phyloP scores from a whole-genome alignment of 1,284 basidiomycete genomes.

The Trametes hirsuta region DNA sequence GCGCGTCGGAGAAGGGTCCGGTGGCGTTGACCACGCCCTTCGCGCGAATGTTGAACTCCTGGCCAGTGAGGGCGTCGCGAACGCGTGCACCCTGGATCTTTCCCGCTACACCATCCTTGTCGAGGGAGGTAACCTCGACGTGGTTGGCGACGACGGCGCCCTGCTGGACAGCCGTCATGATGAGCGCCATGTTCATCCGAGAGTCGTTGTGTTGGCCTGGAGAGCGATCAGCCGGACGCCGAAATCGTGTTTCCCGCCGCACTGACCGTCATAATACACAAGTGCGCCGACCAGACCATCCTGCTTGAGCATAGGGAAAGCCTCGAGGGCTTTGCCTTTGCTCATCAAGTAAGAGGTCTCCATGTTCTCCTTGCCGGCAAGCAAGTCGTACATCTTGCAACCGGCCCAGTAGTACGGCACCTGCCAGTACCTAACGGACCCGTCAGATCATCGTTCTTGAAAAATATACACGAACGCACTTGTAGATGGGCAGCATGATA shows the following conservation, averaged over 20 bases:
- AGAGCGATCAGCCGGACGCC: background rate
- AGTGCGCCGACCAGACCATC: slow-evolving; percentile 94
- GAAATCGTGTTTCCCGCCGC: background rate
- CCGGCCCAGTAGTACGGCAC: slow-evolving; percentile 96
- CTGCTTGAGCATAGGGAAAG: slow-evolving; percentile 95
- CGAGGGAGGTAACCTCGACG: slow-evolving; percentile 81
- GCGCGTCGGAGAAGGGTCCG: slow-evolving; percentile 89
- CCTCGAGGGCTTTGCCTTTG: slow-evolving; percentile 89
- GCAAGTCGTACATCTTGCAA: slow-evolving; percentile 95
- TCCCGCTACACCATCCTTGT: slow-evolving; percentile 69
- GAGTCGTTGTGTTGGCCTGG: slow-evolving; percentile 97
- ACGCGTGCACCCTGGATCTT: slow-evolving; percentile 81
- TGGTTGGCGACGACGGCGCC: slow-evolving; percentile 93
- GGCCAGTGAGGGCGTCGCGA: slow-evolving; percentile 83
- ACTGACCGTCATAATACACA: slow-evolving; percentile 92
- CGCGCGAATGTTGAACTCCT: slow-evolving; percentile 83
- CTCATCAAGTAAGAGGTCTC: slow-evolving; percentile 94
- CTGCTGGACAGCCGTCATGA: slow-evolving; percentile 93
- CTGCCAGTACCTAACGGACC: slow-evolving; percentile 82
- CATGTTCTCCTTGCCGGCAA: slow-evolving; percentile 98
- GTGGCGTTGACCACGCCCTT: slow-evolving; percentile 97
- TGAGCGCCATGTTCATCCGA: slow-evolving; percentile 94
- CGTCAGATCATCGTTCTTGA: background rate
- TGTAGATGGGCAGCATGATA: slow-evolving; percentile 93
- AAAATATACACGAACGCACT: slow-evolving; percentile 48